Evolutionary conservation across 805 yeast species (phyloP).

Genomic region (Ogataea glucozyma): DNA sequence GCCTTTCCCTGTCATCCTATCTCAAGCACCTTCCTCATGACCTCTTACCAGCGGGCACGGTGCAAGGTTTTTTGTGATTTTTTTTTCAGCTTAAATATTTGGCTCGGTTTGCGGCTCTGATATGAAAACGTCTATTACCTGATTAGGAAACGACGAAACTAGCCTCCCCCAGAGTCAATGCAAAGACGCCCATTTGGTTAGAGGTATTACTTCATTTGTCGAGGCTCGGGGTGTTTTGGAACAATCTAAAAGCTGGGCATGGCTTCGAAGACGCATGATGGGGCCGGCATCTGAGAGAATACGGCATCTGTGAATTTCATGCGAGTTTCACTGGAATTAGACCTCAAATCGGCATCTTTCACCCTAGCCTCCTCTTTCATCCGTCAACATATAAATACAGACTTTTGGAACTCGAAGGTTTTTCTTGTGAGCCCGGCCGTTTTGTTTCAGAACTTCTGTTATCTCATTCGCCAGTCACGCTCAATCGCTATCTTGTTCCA

Average conservation of each 20-base stretch:
- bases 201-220: not conserved
- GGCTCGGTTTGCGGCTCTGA: conserved; percentile 7
- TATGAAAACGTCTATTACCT: not conserved
- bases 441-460: not conserved
- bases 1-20: no score
- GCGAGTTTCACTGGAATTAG: not conserved
- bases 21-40: no score
- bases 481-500: not conserved
- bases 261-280: not conserved
- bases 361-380: not conserved
- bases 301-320: no score
- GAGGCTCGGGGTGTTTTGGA: not conserved
- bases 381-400: not conserved
- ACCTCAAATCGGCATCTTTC: not conserved
- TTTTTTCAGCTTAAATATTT: no score
- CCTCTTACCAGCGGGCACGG: no score
- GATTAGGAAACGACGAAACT: not conserved
- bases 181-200: not conserved
- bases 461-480: conserved; percentile 1
- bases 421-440: not conserved
- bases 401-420: not conserved
- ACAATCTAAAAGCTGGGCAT: not conserved
- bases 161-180: conserved; percentile 5
- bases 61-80: no score
- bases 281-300: not conserved